Conservation (phyloP, 148 eudicot genomes). For the Gaultheria prostrata region DNA sequence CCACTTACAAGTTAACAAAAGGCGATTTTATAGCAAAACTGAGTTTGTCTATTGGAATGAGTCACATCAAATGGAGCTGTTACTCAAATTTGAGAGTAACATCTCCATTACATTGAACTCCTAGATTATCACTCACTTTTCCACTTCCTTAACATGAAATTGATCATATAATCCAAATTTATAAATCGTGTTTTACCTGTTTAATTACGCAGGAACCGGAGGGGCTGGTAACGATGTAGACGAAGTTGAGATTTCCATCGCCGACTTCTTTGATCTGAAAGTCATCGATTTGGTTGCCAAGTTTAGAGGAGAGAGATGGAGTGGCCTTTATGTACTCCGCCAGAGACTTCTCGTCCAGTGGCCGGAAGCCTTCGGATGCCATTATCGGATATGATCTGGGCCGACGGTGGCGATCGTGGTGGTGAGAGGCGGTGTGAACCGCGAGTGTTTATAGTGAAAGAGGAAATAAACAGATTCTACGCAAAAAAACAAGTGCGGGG, state of each 20-base stretch:
- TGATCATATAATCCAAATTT: neutral
- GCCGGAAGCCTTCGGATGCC: slow-evolving; percentile 48
- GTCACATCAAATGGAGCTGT: too few relatives aligned
- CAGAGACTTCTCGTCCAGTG: slow-evolving; percentile 65
- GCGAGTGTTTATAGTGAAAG: neutral
- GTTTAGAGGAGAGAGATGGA: slow-evolving; percentile 53
- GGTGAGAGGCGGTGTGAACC: slow-evolving; percentile 10
- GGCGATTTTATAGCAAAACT: too few relatives aligned
- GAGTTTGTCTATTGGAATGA: too few relatives aligned
- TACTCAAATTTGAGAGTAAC: too few relatives aligned
- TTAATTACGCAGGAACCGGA: slow-evolving; percentile 70
- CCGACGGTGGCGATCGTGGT: slow-evolving; percentile 1
- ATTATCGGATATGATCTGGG: slow-evolving; percentile 16
- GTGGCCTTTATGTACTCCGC: slow-evolving; percentile 73
- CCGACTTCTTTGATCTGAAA: slow-evolving; percentile 81
- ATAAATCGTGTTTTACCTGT: slow-evolving; percentile 43
- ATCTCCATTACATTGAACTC: neutral
- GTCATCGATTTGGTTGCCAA: slow-evolving; percentile 44
- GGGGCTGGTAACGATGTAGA: slow-evolving; percentile 54
- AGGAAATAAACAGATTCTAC: neutral
- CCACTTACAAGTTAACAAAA: too few relatives aligned
- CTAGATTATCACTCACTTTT: neutral
- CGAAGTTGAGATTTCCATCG: slow-evolving; percentile 95
- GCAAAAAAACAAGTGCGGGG: neutral
- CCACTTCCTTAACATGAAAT: neutral